Conservation (phyloP, 2,329 filamentous ascomycete genomes). For the Aureobasidium uvarum region DNA sequence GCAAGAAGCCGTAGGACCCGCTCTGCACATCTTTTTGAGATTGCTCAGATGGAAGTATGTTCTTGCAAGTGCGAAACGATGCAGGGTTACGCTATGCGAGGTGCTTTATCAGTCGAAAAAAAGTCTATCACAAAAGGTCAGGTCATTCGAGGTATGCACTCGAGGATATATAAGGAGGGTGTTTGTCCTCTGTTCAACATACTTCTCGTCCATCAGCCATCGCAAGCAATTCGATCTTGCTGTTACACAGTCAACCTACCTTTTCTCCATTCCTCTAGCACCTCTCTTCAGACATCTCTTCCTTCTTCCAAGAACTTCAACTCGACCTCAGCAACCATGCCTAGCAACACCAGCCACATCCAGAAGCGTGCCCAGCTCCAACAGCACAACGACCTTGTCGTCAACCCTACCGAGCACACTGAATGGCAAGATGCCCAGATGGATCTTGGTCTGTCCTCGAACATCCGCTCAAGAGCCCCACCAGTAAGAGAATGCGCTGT, state of each 20-base stretch:
- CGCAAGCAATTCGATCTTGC: background rate
- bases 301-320: background rate
- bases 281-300: background rate
- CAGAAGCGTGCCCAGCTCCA: slow-evolving; percentile 26
- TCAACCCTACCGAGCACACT: background rate
- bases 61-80: slow-evolving; percentile 8
- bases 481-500: slow-evolving; percentile 11
- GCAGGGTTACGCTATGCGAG: slow-evolving; percentile 21
- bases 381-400: slow-evolving; percentile 32
- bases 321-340: slow-evolving; percentile 14
- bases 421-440: slow-evolving; percentile 32
- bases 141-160: slow-evolving; percentile 4
- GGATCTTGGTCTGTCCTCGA: background rate
- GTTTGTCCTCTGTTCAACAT: background rate
- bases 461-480: slow-evolving; percentile 13
- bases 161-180: slow-evolving; percentile 12
- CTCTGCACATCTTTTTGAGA: background rate
- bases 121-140: slow-evolving; percentile 18
- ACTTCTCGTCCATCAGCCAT: slow-evolving; percentile 9
- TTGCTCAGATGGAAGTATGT: background rate
- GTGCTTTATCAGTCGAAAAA: slow-evolving; percentile 23
- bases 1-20: slow-evolving; percentile 11
- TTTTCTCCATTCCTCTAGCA: background rate
- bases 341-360: slow-evolving; percentile 11
- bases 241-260: background rate